Evolutionary conservation across 2,329 filamentous ascomycete genomes (phyloP).

Genomic region (Trichoderma oligosporum): DNA sequence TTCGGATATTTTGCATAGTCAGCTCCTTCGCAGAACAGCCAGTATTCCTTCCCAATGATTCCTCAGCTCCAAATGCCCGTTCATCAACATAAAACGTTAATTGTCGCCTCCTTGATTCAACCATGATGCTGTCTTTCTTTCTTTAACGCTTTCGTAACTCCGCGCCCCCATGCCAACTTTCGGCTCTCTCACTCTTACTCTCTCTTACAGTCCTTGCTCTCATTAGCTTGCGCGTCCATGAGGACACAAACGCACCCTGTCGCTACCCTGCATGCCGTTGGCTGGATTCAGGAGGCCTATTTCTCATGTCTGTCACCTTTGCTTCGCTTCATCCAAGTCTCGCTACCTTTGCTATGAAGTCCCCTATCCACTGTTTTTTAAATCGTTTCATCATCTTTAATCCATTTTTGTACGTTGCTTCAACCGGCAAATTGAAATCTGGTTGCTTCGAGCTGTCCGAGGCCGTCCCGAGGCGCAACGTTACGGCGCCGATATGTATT

Average conservation of each 20-base stretch:
- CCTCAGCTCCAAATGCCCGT: conserved; percentile 10
- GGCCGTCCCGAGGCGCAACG: conserved; percentile 87
- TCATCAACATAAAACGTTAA: conserved; percentile 9
- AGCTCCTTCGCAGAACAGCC: conserved; percentile 1
- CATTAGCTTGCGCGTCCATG: background rate
- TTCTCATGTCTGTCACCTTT: background rate
- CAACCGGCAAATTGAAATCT: conserved; percentile 72
- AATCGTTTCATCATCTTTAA: no score
- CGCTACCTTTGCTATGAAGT: background rate
- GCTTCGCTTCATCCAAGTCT: background rate
- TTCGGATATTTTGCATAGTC: conserved; percentile 15
- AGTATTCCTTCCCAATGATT: background rate
- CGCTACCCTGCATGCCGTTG: background rate
- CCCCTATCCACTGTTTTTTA: conserved; percentile 9
- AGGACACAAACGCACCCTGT: background rate
- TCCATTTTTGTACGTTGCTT: conserved; percentile 10
- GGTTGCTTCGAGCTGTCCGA: conserved; percentile 81
- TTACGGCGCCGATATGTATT: conserved; percentile 90
- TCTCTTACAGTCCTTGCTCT: background rate
- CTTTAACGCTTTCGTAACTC: conserved; percentile 1
- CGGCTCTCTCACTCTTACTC: conserved; percentile 1
- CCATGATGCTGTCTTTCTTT: background rate
- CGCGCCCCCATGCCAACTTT: background rate
- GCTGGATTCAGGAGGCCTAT: background rate
- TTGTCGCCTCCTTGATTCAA: conserved; percentile 7